A percentile compares a stretch with the other conserved stretches of the same genome.
Conservation (phyloP, 345 rosid genomes). For the Anacardium occidentale region DNA sequence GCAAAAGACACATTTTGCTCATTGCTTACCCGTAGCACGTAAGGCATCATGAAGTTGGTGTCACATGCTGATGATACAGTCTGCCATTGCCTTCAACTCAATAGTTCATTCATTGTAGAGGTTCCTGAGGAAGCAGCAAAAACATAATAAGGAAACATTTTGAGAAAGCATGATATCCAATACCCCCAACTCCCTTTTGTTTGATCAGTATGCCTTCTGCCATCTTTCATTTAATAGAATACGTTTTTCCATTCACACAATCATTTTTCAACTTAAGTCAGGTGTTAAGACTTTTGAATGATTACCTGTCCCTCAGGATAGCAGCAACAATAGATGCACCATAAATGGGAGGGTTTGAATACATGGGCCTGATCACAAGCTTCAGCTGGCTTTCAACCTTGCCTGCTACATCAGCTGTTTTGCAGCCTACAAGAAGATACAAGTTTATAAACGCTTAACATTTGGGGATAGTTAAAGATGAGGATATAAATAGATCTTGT, state of each 20-base stretch:
- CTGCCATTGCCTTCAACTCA: constrained; percentile 82
- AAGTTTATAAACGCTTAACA: background rate
- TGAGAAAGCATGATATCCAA: background rate
- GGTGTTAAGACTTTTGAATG: background rate
- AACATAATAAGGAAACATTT: constrained; percentile 3
- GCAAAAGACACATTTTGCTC: background rate
- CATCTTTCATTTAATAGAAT: background rate
- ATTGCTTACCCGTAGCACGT: constrained; percentile 42
- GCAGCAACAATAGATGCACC: constrained; percentile 85
- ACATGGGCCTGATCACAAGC: constrained; percentile 89
- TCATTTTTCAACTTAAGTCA: background rate
- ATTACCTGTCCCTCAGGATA: constrained; percentile 66
- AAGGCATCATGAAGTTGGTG: constrained; percentile 70
- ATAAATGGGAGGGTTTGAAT: constrained; percentile 85
- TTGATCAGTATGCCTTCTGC: background rate
- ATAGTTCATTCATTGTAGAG: constrained; percentile 69
- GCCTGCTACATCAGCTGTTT: constrained; percentile 72
- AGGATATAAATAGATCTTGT: background rate
- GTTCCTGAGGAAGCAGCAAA: constrained; percentile 32
- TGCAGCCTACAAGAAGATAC: constrained; percentile 57
- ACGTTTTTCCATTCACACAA: background rate
- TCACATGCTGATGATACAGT: constrained; percentile 80
- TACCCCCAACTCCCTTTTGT: background rate
- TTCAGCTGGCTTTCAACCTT: constrained; percentile 85
- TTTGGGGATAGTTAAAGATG: too few species aligned